Percentiles rank a stretch among this genome's conserved stretches.
phyloP scores from a whole-genome alignment of 257 asterid species.

The Jaltomata sinuosa region DNA sequence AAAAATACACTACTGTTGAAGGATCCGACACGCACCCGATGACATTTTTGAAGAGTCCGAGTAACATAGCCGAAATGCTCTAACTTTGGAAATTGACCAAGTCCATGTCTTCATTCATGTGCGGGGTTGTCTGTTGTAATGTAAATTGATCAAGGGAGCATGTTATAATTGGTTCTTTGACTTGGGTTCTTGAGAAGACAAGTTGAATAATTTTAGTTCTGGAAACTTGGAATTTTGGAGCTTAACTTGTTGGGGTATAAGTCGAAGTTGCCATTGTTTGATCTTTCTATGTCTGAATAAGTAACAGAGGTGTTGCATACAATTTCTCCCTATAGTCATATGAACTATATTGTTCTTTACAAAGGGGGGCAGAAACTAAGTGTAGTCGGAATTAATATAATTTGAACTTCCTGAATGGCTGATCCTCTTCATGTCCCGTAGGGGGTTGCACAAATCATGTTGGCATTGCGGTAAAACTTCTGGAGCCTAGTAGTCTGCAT shows the following conservation, averaged over 20 bases:
- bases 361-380: neutral
- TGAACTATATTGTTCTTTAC: neutral
- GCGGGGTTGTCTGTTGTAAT: neutral
- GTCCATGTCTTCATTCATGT: neutral
- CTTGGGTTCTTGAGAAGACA: neutral
- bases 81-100: neutral
- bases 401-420: neutral
- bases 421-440: neutral
- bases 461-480: neutral
- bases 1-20: too few species aligned
- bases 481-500: neutral
- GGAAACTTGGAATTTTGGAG: neutral
- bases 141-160: neutral
- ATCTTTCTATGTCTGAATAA: neutral
- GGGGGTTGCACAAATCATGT: neutral
- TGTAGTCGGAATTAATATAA: neutral
- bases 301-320: neutral
- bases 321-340: neutral
- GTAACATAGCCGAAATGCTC: too few species aligned
- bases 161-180: neutral
- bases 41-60: too few species aligned
- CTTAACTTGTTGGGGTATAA: neutral
- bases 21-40: too few species aligned
- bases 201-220: neutral
- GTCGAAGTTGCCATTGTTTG: neutral